These are phyloP conservation scores for Exophiala sp. DNA, from an alignment of 2,329 filamentous ascomycete species.

Conservation along the genomic window DNA sequence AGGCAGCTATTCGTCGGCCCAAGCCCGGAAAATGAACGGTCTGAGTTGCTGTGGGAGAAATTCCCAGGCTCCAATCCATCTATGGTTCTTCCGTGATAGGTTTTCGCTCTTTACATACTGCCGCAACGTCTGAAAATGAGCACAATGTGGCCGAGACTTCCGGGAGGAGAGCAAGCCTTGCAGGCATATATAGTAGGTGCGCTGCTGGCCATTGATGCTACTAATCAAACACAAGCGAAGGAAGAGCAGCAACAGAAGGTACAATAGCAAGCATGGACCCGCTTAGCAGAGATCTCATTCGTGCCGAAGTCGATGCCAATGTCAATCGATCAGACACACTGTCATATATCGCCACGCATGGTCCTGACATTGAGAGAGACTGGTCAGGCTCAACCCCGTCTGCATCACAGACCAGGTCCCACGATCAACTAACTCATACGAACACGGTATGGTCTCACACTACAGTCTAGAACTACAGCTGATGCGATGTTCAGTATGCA, in stretches of 20 bases:
- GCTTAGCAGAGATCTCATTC: conserved; percentile 11
- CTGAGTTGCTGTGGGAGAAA: no score
- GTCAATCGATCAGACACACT: conserved; percentile 6
- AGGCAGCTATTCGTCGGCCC: no score
- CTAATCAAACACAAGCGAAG: neutral
- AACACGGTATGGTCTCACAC: conserved; percentile 2
- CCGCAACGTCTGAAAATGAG: no score
- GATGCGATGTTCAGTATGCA: neutral
- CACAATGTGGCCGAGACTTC: no score
- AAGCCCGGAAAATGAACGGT: no score
- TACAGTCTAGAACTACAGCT: neutral
- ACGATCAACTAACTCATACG: neutral
- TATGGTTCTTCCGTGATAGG: no score
- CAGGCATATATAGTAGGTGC: no score
- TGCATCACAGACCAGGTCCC: neutral
- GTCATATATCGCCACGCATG: conserved; percentile 12
- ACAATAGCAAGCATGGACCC: conserved; percentile 6
- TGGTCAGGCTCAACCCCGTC: conserved; percentile 1
- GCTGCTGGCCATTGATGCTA: neutral
- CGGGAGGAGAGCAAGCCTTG: no score
- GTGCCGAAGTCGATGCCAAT: conserved; percentile 16
- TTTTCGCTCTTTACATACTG: no score
- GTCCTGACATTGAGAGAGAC: conserved; percentile 14
- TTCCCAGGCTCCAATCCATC: no score
- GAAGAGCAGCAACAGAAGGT: neutral